Evolutionary conservation across 345 rosid genomes (phyloP).

Genomic region (Eutrema yunnanense): DNA sequence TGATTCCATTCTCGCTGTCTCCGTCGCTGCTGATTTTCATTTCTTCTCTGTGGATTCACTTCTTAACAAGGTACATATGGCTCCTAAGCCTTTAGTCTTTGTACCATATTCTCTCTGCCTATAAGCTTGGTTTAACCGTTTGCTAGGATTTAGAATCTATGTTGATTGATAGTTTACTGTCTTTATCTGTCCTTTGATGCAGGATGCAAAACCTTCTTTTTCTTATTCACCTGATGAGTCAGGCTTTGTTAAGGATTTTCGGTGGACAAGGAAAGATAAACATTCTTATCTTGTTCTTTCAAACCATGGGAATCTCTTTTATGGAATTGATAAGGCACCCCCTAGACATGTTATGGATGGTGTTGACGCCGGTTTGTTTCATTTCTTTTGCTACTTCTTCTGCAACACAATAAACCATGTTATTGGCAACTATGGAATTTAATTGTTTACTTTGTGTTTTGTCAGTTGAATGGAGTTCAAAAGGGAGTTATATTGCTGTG

Average conservation of each 20-base stretch:
- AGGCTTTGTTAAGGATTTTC: slow-evolving; percentile 58
- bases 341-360: slow-evolving; percentile 50
- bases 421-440: slow-evolving; percentile 1
- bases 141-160: slow-evolving; percentile 7
- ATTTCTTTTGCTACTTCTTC: background rate
- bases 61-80: slow-evolving; percentile 43
- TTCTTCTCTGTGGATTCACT: slow-evolving; percentile 61
- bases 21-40: slow-evolving; percentile 43
- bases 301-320: slow-evolving; percentile 47
- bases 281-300: slow-evolving; percentile 64
- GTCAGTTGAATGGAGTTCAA: slow-evolving; percentile 66
- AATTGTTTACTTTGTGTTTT: slow-evolving; percentile 2
- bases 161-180: background rate
- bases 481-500: slow-evolving; percentile 65
- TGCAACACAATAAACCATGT: background rate
- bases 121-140: background rate
- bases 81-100: background rate
- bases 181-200: slow-evolving; percentile 17
- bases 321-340: slow-evolving; percentile 44
- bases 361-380: slow-evolving; percentile 74
- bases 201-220: slow-evolving; percentile 52
- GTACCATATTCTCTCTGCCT: background rate
- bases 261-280: slow-evolving; percentile 56
- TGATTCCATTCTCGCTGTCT: slow-evolving; percentile 58
- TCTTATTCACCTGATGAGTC: slow-evolving; percentile 46